A percentile compares a stretch with the other conserved stretches of the same genome.
phyloP scores from a whole-genome alignment of 441 rosid genomes.

The Rhodomyrtus psidioides region DNA sequence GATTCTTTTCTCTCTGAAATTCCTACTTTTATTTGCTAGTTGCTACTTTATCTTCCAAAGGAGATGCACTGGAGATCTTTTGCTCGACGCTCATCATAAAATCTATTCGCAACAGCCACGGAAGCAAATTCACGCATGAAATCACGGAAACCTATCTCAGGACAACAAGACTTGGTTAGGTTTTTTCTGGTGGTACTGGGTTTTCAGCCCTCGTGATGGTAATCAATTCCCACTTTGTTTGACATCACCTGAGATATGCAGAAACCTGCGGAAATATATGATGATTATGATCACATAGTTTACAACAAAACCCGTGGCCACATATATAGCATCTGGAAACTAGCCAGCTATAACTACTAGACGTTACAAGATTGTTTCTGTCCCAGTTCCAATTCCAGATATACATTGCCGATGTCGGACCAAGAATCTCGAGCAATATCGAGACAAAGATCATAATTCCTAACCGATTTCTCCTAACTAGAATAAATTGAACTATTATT shows the following conservation, averaged over 20 bases:
- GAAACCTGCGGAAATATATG: neutral
- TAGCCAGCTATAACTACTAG: neutral
- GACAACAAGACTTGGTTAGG: neutral
- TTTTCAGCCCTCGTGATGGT: neutral
- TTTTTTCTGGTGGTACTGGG: neutral
- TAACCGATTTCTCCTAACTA: neutral
- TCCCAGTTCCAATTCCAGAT: neutral
- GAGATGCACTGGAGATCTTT: neutral
- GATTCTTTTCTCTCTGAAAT: neutral
- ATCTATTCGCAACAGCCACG: neutral
- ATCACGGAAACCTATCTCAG: neutral
- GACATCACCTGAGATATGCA: neutral
- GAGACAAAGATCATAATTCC: neutral
- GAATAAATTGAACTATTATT: neutral
- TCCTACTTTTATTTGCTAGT: fast-evolving
- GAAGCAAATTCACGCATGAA: neutral
- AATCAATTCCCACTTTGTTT: neutral
- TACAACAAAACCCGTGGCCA: neutral
- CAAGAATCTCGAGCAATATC: neutral
- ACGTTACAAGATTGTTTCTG: neutral
- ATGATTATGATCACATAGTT: neutral
- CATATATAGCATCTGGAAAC: neutral
- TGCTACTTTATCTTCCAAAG: neutral
- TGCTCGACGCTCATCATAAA: neutral
- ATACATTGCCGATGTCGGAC: neutral